phyloP scores from a whole-genome alignment of 148 eudicot species.

The Selenicereus undatus region DNA sequence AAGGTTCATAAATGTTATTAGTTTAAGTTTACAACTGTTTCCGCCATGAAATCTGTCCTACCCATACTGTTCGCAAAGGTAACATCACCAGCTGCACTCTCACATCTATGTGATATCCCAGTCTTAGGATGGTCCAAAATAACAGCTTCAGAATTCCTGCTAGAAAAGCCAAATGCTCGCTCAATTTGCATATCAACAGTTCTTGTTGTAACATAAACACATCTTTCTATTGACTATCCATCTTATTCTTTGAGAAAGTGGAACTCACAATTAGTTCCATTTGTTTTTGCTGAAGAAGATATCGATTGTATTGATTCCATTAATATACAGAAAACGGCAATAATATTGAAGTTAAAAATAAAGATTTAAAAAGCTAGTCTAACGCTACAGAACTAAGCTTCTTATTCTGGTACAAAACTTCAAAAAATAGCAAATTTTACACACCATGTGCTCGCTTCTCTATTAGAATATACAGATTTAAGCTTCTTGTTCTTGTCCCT shows the following conservation, averaged over 20 bases:
- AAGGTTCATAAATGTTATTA: not conserved
- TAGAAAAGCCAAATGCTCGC: constrained; percentile 24
- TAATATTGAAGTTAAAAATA: not conserved
- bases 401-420: too few species aligned
- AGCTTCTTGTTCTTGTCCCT: constrained; percentile 54
- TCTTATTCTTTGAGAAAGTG: not conserved
- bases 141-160: constrained; percentile 43
- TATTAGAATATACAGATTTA: constrained; percentile 31
- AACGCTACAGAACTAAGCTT: not conserved
- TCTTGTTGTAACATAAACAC: too few species aligned
- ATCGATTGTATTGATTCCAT: not conserved
- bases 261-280: constrained; percentile 2
- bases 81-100: constrained; percentile 24
- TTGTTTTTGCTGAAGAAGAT: not conserved
- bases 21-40: not conserved
- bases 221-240: not conserved
- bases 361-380: not conserved
- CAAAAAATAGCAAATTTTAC: constrained; percentile 16
- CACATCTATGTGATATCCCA: constrained; percentile 29
- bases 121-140: constrained; percentile 20
- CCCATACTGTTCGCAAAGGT: constrained; percentile 34
- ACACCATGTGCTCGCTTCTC: constrained; percentile 42
- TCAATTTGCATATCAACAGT: constrained; percentile 3
- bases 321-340: not conserved
- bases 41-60: constrained; percentile 23